A percentile compares a stretch with the other conserved stretches of the same genome.
Conservation (phyloP, 2,329 filamentous ascomycete genomes). For the Microascus cirrosus region DNA sequence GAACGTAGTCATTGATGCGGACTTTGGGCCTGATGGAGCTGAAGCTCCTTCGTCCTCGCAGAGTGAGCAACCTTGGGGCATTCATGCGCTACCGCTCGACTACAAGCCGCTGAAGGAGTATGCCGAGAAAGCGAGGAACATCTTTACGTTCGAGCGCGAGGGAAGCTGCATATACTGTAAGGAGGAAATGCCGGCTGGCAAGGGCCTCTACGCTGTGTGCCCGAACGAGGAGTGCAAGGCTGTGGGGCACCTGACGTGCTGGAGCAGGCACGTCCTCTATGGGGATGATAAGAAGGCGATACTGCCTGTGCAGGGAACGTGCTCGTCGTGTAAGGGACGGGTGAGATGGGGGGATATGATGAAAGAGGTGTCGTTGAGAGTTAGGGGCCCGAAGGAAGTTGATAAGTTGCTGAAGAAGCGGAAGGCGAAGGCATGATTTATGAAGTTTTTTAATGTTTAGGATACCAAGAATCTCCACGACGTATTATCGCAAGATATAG, state of each 20-base stretch:
- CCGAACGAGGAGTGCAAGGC: conserved; percentile 40
- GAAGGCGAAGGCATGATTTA: not conserved
- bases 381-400: conserved; percentile 59
- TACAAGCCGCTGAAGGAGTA: conserved; percentile 42
- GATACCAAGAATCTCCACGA: not conserved
- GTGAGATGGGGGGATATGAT: conserved; percentile 69
- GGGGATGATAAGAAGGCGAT: conserved; percentile 27
- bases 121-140: conserved; percentile 40
- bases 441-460: not conserved
- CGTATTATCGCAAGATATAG: not conserved
- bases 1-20: conserved; percentile 42
- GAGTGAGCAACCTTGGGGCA: conserved; percentile 25
- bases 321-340: conserved; percentile 54
- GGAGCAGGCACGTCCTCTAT: conserved; percentile 39
- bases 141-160: conserved; percentile 45
- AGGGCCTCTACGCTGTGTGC: conserved; percentile 47
- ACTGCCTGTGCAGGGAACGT: conserved; percentile 57
- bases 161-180: conserved; percentile 43
- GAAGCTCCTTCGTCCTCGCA: not conserved
- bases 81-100: conserved; percentile 42
- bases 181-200: conserved; percentile 28
- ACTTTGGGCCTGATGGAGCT: conserved; percentile 28
- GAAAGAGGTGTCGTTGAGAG: conserved; percentile 67
- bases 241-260: conserved; percentile 49
- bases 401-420: conserved; percentile 53